Base-by-base conservation (phyloP, 257 asterid genomes). In the Thymus quinquecostatus region DNA sequence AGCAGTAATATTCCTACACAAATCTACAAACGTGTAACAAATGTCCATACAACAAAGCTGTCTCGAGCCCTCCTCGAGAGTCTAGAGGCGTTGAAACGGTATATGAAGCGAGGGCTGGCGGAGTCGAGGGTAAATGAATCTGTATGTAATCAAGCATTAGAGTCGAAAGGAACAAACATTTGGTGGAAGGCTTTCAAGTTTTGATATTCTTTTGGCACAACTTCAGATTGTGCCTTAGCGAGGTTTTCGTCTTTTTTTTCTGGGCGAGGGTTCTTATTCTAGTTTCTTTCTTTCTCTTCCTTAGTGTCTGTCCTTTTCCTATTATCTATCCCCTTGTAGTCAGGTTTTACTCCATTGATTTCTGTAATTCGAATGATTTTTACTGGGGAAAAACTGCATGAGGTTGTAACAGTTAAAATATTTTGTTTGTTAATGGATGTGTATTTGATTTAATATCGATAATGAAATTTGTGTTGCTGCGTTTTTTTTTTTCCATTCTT, bases 191-290 rank as follows among this genome's bases (percentile, higher is more conserved):
- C 65, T 55, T 67, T 81, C 64, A 71, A 78, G 80, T 77, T 81
- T 78, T 78, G 80, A n/a, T 78, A 78, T 81, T 78, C 74, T 74
- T 81, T 78, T 53, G 85, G 85, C 80, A 75, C 85, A 56, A 66
- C 53, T 10, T 66, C 9, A 27, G 59, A 65, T 59, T 69, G 82
- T 66, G 79, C 82, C 9, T 53, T 70, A 61, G 72, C 38, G 74
- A 65, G 83, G 69, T 79, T 71, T 60, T 82, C 68, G 57, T 63
- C 68, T 53, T 72, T 38, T 36, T 38, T 78, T 51, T 77, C 38
- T 64, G 30, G 79, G 77, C 60, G 73, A 74, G 50, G 79, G 60
- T 77, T 56, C 68, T 64, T 65, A 66, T 78, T 82, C 71, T 72
- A 71, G 49, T 65, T 71, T 72, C 70, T 30, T 5, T 70, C 66